A percentile compares a stretch with the other conserved stretches of the same genome.
Evolutionary conservation across 1,139 yeast genomes (phyloP).

Genomic region (Debaryomyces psychrophilus): DNA sequence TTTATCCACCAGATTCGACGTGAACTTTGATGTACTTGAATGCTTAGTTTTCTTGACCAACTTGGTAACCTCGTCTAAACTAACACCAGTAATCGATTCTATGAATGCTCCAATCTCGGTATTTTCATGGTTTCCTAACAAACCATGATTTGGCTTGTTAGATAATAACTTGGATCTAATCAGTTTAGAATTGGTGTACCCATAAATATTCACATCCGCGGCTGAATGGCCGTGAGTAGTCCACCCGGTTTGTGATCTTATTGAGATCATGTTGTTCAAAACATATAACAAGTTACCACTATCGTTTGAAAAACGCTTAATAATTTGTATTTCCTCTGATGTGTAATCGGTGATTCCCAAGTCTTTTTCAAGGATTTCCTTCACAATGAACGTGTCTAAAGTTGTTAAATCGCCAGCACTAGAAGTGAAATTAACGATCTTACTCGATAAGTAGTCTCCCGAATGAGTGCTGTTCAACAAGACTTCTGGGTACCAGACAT

Average conservation of each 20-base stretch:
- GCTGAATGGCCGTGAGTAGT: conserved; percentile 89
- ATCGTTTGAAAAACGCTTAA: conserved; percentile 25
- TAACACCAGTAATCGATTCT: conserved; percentile 58
- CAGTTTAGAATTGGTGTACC: conserved; percentile 56
- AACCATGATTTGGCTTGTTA: conserved; percentile 38
- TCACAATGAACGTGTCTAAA: conserved; percentile 45
- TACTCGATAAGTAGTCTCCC: conserved; percentile 62
- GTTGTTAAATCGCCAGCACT: conserved; percentile 29
- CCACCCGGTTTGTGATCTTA: conserved; percentile 82
- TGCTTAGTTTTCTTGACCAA: conserved; percentile 50
- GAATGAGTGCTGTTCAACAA: conserved; percentile 68
- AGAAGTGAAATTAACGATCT: conserved; percentile 27
- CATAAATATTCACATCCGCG: conserved; percentile 86
- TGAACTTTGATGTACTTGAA: conserved; percentile 25
- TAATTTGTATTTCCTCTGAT: conserved; percentile 45
- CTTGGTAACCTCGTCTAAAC: conserved; percentile 54
- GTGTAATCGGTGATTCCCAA: conserved; percentile 64
- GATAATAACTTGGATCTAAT: conserved; percentile 39
- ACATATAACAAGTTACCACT: conserved; percentile 29
- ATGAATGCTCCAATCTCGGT: conserved; percentile 77
- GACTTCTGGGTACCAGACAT: conserved; percentile 78
- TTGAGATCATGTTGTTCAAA: conserved; percentile 61
- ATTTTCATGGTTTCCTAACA: conserved; percentile 83
- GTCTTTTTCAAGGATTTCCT: conserved; percentile 55
- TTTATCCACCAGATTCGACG: not conserved